These are phyloP conservation scores for Arthrobotrys musiformis DNA, from an alignment of 2,329 filamentous ascomycete species.

Conservation along the genomic window DNA sequence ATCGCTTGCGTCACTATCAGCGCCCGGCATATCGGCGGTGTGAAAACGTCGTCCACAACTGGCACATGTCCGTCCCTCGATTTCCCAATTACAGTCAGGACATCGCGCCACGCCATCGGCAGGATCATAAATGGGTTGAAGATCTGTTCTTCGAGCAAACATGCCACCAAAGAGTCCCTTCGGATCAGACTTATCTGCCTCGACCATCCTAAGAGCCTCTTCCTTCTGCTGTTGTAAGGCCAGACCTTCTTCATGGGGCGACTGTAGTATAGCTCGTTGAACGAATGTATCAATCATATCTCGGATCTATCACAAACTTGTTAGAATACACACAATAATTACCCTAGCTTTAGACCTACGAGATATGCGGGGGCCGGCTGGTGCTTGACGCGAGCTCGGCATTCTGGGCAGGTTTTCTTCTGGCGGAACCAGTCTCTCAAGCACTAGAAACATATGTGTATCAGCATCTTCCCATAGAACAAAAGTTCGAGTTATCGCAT, in stretches of 20 bases:
- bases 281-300: conserved; percentile 60
- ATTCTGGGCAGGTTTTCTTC: conserved; percentile 59
- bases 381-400: conserved; percentile 56
- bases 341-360: conserved; percentile 41
- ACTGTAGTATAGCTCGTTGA: conserved; percentile 56
- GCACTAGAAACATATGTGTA: conserved; percentile 56
- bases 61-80: conserved; percentile 56
- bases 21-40: conserved; percentile 38
- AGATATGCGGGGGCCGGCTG: conserved; percentile 59
- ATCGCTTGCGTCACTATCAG: conserved; percentile 45
- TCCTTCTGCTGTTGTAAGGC: conserved; percentile 58
- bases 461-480: neutral
- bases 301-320: conserved; percentile 56
- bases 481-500: neutral
- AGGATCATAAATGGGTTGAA: conserved; percentile 56
- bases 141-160: conserved; percentile 51
- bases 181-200: conserved; percentile 53
- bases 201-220: conserved; percentile 56
- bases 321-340: neutral
- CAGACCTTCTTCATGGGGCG: conserved; percentile 56
- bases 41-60: conserved; percentile 55
- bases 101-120: conserved; percentile 57
- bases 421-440: conserved; percentile 59
- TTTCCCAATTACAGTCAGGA: conserved; percentile 59
- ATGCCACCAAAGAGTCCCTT: conserved; percentile 58